phyloP scores from a whole-genome alignment of 75 land plant genomes.

The Cryptomeria japonica region DNA sequence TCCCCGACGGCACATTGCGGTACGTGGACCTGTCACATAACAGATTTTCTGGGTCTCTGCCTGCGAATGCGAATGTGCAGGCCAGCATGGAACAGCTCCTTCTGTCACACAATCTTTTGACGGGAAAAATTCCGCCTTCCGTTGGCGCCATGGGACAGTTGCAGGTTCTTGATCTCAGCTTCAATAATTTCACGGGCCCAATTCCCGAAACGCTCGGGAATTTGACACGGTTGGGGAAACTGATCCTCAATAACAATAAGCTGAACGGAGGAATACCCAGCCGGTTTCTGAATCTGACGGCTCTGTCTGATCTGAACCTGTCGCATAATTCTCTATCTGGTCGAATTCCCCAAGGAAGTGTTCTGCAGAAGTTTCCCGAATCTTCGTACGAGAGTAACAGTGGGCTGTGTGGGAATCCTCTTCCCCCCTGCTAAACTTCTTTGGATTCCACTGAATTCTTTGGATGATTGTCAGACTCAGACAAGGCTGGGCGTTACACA shows the following conservation, averaged over 20 bases:
- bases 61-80: slow-evolving; percentile 15
- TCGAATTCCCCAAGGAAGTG: slow-evolving; percentile 39
- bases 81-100: slow-evolving; percentile 22
- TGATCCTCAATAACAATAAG: slow-evolving; percentile 50
- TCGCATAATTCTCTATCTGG: slow-evolving; percentile 50
- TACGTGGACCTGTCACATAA: slow-evolving; percentile 36
- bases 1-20: slow-evolving; percentile 21
- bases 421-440: slow-evolving; percentile 20
- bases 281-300: slow-evolving; percentile 32
- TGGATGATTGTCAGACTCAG: too few species aligned
- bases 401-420: slow-evolving; percentile 46
- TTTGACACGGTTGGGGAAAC: slow-evolving; percentile 26
- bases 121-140: slow-evolving; percentile 34
- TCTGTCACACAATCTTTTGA: slow-evolving; percentile 33
- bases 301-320: slow-evolving; percentile 37
- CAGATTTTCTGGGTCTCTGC: slow-evolving; percentile 18
- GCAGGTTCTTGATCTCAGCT: slow-evolving; percentile 26
- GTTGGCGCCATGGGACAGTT: slow-evolving; percentile 27
- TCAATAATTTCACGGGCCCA: slow-evolving; percentile 23
- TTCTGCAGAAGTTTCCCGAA: slow-evolving; percentile 34
- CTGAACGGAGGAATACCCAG: slow-evolving; percentile 49
- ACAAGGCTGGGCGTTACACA: too few species aligned
- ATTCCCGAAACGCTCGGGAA: slow-evolving; percentile 39
- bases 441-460: not conserved
- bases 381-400: slow-evolving; percentile 29